Base-by-base conservation (phyloP, 352 stramenopile species). In the Pythium angustatum region DNA sequence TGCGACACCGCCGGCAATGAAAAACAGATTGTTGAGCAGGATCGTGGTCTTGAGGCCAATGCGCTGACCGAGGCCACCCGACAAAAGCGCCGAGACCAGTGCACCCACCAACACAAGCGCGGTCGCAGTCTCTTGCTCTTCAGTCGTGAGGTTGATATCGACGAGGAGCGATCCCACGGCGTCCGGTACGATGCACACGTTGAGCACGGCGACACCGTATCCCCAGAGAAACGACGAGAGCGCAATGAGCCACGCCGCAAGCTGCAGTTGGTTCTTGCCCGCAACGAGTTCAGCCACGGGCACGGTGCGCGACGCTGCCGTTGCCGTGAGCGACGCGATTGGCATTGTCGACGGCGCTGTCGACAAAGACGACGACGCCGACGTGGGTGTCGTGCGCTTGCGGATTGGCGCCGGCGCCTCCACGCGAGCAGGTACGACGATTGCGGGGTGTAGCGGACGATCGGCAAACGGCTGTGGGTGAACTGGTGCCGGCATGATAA, bases 151-250 rank as follows among this genome's bases (percentile, higher is more conserved):
- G 31, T 88, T 86, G 58, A 94, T 88, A 21, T 92, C 83, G 26
- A 79, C 55, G 5, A 94, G 72, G 24, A 94, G 66, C 43, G 85
- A 94, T 0, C 85, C 85, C 3, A 87, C 49, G 12, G 83, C 85
- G 33, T 94, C 73, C 0, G 81, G 79, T 0, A 91, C 78, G 58
- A 94, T 88, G 53, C 85, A 94, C 7, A 94, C 81, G 53, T 94
- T 94, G 11, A 94, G 72, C 31, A 89, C 85, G 6, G 78, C 67
- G 28, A 79, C 70, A 30, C 78, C 74, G 52, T 90, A 92, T 26
- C 85, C 85, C 81, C 85, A 94, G 53, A 94, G 78, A 50, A 94
- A 91, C 33, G 83, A 92, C 10, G 83, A 91, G 41, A 94, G 71
- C 36, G 83, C 76, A 45, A 94, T 73, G 33, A 94, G 58, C 66